Base-by-base conservation (phyloP, 306 rosid species). In the Fagus sylvatica region DNA sequence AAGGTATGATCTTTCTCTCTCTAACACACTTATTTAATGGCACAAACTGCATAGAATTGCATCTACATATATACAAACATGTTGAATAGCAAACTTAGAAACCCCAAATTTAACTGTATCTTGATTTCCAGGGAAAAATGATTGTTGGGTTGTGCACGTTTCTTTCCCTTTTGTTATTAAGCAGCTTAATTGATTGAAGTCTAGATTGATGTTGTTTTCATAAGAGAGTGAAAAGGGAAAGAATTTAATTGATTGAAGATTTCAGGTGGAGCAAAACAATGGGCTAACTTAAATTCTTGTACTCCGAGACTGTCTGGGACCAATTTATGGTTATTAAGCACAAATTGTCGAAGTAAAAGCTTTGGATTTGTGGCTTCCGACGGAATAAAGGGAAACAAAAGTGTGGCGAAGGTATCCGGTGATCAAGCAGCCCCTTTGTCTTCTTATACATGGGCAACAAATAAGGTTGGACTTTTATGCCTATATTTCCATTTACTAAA, bases 1-100 rank as follows among this genome's bases (percentile, higher is more conserved):
- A 76, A 39, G 85, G 89, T 84, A 88, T 74, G 81, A 80, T 68
- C 40, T 64, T 15, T 46, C 9, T 41, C 62, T 74, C 16, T 66
- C 15, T 39, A 6, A 33, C 62, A 8, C n/a, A 3, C 64, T 28
- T 22, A 22, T 22, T 19, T 7, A 1, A 10, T 34, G 4, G 2
- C 59, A 11, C 36, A 4, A 15, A 37, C 65, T 65, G 53, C 41
- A 19, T 16, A 42, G 17, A 5, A 69, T 46, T 36, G 64, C 34
- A 67, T 32, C 72, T 62, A 55, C 69, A 57, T 36, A 10, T 5
- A 55, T n/a, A 40, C 13, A 61, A 40, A 46, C 6, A 42, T 15
- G 28, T 22, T 22, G 28, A 22, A 22, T 22, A 10, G 51, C 9
- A 46, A 46, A 46, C 11, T 46, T 46, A 10, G 15, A 46, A 46